Conservation (phyloP, 192 early-diverging fungal genomes). For the Gryganskiella cystojenkinii region DNA sequence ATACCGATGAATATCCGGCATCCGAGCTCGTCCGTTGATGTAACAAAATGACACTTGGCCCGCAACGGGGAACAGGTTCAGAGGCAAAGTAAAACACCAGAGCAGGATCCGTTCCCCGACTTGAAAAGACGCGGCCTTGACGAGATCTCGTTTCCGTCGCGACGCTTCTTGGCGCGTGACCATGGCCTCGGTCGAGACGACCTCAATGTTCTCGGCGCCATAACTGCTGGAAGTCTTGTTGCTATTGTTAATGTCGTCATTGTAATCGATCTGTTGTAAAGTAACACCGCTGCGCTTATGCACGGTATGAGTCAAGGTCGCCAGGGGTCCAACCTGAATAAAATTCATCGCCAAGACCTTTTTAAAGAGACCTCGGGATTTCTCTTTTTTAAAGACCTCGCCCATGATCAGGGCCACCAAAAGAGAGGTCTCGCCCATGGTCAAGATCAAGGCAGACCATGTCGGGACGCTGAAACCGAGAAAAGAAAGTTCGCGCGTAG, state of each 20-base stretch:
- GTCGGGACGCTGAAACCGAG: constrained; percentile 16
- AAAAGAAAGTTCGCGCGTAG: not conserved
- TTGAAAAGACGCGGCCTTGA: constrained; percentile 10
- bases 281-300: not conserved
- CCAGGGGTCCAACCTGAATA: constrained; percentile 18
- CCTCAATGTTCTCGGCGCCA: constrained; percentile 11
- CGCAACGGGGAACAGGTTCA: constrained; percentile 30
- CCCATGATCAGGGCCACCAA: constrained; percentile 35
- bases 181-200: constrained; percentile 3
- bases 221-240: not conserved
- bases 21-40: constrained; percentile 27
- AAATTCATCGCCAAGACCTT: constrained; percentile 14
- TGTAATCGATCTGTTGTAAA: too few species aligned
- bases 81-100: constrained; percentile 30
- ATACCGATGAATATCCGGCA: constrained; percentile 23
- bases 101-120: constrained; percentile 18
- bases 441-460: constrained; percentile 31
- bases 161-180: not conserved
- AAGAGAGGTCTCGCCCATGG: constrained; percentile 34
- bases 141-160: constrained; percentile 11
- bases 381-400: constrained; percentile 29
- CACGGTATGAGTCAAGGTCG: constrained; percentile 11
- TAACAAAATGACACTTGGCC: constrained; percentile 29
- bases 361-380: constrained; percentile 20
- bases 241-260: not conserved